Conservation (phyloP, 179 eudicot genomes). For the Nepenthes alata region DNA sequence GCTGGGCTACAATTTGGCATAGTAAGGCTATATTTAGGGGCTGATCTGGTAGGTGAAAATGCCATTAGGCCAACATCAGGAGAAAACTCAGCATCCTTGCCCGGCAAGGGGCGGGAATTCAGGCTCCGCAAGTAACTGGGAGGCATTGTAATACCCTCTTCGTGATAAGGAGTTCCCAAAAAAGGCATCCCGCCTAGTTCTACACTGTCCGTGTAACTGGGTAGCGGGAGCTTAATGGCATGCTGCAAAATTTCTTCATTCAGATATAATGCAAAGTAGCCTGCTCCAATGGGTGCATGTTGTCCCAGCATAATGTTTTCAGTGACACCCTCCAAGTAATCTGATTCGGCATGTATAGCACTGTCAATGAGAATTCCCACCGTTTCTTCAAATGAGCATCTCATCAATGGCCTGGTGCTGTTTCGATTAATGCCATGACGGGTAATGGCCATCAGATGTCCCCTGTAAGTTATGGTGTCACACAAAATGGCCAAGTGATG, state of each 20-base stretch:
- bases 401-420: slow-evolving; percentile 96
- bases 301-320: slow-evolving; percentile 98
- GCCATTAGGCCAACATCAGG: slow-evolving; percentile 72
- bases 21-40: slow-evolving; percentile 64
- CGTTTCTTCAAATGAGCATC: slow-evolving; percentile 99
- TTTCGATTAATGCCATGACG: slow-evolving; percentile 94
- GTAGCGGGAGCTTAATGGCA: slow-evolving; percentile 83
- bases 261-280: slow-evolving; percentile 64
- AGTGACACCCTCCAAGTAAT: slow-evolving; percentile 78
- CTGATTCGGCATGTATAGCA: slow-evolving; percentile 92
- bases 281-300: slow-evolving; percentile 97
- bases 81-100: slow-evolving; percentile 62
- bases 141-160: slow-evolving; percentile 55
- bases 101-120: slow-evolving; percentile 54
- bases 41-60: slow-evolving; percentile 62
- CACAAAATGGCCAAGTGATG: slow-evolving; percentile 94
- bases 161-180: slow-evolving; percentile 75
- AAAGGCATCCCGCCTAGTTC: slow-evolving; percentile 84
- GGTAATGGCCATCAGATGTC: slow-evolving; percentile 98
- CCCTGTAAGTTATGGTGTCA: slow-evolving; percentile 97
- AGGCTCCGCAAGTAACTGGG: slow-evolving; percentile 72
- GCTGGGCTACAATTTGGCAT: slow-evolving; percentile 77
- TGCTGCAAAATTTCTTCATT: slow-evolving; percentile 86
- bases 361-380: slow-evolving; percentile 99
- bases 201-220: slow-evolving; percentile 78